Conservation (phyloP, 345 rosid species). For the Mallotus nudiflorus region DNA sequence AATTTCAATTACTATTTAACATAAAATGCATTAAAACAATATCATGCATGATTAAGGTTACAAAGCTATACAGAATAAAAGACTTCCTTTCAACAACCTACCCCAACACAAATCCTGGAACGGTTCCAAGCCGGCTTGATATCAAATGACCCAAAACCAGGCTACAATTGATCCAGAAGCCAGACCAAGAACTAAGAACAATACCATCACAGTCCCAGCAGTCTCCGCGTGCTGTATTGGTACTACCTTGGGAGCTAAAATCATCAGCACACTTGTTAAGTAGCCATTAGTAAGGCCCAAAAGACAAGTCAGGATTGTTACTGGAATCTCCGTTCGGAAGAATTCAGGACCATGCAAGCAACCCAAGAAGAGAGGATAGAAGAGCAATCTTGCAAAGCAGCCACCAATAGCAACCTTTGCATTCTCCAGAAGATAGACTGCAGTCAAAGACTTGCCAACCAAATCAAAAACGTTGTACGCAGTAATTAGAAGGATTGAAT, state of each 20-base stretch:
- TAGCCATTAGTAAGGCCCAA: slow-evolving; percentile 88
- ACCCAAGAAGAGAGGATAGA: slow-evolving; percentile 78
- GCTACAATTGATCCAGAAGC: slow-evolving; percentile 53
- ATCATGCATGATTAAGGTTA: background rate
- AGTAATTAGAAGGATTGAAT: slow-evolving; percentile 65
- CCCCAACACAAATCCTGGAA: too few relatives aligned
- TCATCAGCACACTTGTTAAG: slow-evolving; percentile 83
- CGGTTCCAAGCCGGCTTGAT: background rate
- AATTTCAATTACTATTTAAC: background rate
- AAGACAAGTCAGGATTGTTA: slow-evolving; percentile 64
- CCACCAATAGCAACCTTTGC: slow-evolving; percentile 65
- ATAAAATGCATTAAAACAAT: background rate
- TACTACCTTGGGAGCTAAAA: slow-evolving; percentile 75
- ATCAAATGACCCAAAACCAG: slow-evolving; percentile 93
- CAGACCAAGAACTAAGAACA: slow-evolving; percentile 76
- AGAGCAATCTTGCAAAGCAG: slow-evolving; percentile 71
- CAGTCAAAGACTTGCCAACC: slow-evolving; percentile 83
- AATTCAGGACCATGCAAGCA: slow-evolving; percentile 84
- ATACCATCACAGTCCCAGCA: slow-evolving; percentile 76
- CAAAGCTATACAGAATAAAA: too few relatives aligned
- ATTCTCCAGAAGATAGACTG: slow-evolving; percentile 57
- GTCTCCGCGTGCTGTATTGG: slow-evolving; percentile 78
- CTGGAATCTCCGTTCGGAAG: slow-evolving; percentile 86
- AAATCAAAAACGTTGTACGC: slow-evolving; percentile 85
- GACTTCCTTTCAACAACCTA: too few relatives aligned